Conservation (phyloP, 2,329 filamentous ascomycete species). For the Colletotrichum scovillei region DNA sequence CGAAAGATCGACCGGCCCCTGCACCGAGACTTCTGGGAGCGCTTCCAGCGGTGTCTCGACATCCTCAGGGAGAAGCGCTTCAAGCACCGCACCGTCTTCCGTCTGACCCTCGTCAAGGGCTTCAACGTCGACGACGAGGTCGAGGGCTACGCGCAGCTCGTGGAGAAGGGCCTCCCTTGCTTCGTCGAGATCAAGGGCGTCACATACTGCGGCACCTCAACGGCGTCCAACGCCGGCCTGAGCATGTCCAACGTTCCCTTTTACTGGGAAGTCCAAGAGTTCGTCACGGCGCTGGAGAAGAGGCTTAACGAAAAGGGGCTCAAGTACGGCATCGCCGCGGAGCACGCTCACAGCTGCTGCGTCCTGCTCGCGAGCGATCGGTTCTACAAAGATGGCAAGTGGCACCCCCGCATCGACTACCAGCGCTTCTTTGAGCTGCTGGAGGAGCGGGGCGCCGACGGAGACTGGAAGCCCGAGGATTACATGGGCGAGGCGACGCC, state of each 20-base stretch:
- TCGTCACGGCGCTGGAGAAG: constrained; percentile 79
- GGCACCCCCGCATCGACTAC: constrained; percentile 95
- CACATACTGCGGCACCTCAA: constrained; percentile 93
- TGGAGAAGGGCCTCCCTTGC: constrained; percentile 86
- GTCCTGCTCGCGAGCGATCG: constrained; percentile 85
- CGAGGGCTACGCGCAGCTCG: constrained; percentile 88
- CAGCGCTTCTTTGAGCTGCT: constrained; percentile 86
- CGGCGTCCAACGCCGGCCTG: constrained; percentile 84
- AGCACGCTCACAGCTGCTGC: constrained; percentile 96
- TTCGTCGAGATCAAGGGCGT: constrained; percentile 98
- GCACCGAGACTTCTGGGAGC: constrained; percentile 97
- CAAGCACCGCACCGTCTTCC: constrained; percentile 92
- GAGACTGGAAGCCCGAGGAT: constrained; percentile 86
- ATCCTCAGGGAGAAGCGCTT: constrained; percentile 87
- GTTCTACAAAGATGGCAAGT: constrained; percentile 81
- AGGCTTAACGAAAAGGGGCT: constrained; percentile 78
- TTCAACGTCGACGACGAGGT: constrained; percentile 98
- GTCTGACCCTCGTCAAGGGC: constrained; percentile 94
- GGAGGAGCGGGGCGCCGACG: constrained; percentile 73
- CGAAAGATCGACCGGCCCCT: constrained; percentile 91
- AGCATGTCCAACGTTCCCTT: constrained; percentile 99
- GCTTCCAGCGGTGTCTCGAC: constrained; percentile 90
- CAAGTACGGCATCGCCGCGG: constrained; percentile 89
- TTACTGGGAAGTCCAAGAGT: constrained; percentile 88
- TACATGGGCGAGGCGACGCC: constrained; percentile 88